phyloP scores from a whole-genome alignment of 805 yeast species.

The Candida broadrunensis region DNA sequence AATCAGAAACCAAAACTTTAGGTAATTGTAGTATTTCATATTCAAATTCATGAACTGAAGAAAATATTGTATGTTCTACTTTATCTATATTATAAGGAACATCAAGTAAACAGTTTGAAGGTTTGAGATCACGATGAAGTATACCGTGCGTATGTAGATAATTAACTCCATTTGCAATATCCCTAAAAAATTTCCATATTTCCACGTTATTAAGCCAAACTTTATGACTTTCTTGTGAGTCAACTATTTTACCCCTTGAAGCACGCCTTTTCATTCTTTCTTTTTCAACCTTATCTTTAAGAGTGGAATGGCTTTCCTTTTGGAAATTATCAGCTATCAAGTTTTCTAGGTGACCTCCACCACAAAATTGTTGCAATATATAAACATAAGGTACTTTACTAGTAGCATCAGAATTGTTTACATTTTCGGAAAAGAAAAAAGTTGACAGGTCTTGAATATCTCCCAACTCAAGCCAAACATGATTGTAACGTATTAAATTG shows the following conservation, averaged over 20 bases:
- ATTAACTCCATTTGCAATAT: slow-evolving; percentile 65
- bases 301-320: slow-evolving; percentile 17
- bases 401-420: slow-evolving; percentile 1
- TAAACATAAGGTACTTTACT: slow-evolving; percentile 63
- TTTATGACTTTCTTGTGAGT: slow-evolving; percentile 5
- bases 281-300: slow-evolving; percentile 22
- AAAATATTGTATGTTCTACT: background rate
- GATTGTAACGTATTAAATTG: slow-evolving; percentile 80
- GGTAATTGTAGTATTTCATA: slow-evolving; percentile 43
- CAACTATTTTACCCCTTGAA: slow-evolving; percentile 13
- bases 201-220: slow-evolving; percentile 52
- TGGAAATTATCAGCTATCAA: slow-evolving; percentile 31
- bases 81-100: slow-evolving; percentile 16
- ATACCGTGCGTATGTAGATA: slow-evolving; percentile 73
- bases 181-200: slow-evolving; percentile 64
- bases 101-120: slow-evolving; percentile 76
- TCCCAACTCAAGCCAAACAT: slow-evolving; percentile 83
- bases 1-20: slow-evolving; percentile 76
- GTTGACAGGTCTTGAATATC: slow-evolving; percentile 47
- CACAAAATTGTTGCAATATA: slow-evolving; percentile 82
- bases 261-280: slow-evolving; percentile 24
- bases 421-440: slow-evolving; percentile 12
- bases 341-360: slow-evolving; percentile 83
- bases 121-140: slow-evolving; percentile 86
- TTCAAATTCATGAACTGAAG: slow-evolving; percentile 10